These are phyloP conservation scores for Cercospora nicotianae DNA, from an alignment of 2,329 filamentous ascomycete genomes.

Conservation along the genomic window DNA sequence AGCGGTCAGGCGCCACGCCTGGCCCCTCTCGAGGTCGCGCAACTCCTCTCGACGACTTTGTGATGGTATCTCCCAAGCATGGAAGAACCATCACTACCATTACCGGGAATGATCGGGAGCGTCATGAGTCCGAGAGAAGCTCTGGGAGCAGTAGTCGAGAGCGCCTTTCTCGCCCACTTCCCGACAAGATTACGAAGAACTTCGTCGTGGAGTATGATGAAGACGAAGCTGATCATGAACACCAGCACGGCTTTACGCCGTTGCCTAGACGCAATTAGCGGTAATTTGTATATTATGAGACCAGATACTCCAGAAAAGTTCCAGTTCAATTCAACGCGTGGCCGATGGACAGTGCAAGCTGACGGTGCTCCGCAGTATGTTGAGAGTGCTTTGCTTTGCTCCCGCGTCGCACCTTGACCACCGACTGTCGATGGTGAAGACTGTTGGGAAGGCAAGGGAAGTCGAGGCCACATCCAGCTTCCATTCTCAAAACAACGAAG, in stretches of 20 bases:
- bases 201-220: slow-evolving; percentile 31
- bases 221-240: slow-evolving; percentile 7
- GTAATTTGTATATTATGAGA: background rate
- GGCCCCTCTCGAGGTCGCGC: slow-evolving; percentile 1
- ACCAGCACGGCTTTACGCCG: slow-evolving; percentile 18
- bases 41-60: slow-evolving; percentile 19
- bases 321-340: background rate
- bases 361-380: background rate
- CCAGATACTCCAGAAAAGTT: background rate
- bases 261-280: slow-evolving; percentile 15
- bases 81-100: slow-evolving; percentile 25
- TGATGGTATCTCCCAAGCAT: slow-evolving; percentile 21
- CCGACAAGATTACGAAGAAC: slow-evolving; percentile 23
- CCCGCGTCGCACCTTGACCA: background rate
- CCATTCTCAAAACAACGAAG: background rate
- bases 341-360: background rate
- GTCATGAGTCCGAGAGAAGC: slow-evolving; percentile 1
- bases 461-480: too few relatives aligned
- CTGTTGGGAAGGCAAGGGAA: background rate
- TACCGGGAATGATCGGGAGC: slow-evolving; percentile 22
- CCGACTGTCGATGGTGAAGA: background rate
- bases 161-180: slow-evolving; percentile 13
- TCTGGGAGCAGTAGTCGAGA: slow-evolving; percentile 26
- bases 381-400: background rate
- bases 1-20: slow-evolving; percentile 7